phyloP scores from a whole-genome alignment of 768 basidiomycete genomes.

The Filobasidium floriforme region DNA sequence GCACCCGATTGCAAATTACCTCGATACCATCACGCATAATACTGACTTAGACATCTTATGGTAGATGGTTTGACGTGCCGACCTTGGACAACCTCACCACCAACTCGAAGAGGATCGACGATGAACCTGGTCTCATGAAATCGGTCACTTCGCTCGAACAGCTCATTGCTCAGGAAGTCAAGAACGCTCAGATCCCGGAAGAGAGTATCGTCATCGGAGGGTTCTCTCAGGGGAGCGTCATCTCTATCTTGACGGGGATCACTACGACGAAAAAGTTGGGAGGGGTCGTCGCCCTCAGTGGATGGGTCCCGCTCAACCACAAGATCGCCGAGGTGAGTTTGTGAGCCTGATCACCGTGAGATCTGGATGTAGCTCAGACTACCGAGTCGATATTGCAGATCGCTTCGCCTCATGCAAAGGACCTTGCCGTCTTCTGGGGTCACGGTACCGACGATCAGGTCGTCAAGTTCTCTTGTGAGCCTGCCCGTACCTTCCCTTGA shows the following conservation, averaged over 20 bases:
- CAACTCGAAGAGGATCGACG: slow-evolving; percentile 50
- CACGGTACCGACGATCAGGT: slow-evolving; percentile 72
- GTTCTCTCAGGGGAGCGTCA: slow-evolving; percentile 75
- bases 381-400: slow-evolving; percentile 56
- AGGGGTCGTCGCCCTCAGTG: slow-evolving; percentile 65
- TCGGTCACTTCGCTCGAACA: slow-evolving; percentile 58
- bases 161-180: slow-evolving; percentile 67
- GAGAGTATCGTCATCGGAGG: slow-evolving; percentile 75
- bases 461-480: slow-evolving; percentile 53
- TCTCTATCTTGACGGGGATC: slow-evolving; percentile 68
- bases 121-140: slow-evolving; percentile 66
- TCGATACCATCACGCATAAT: neutral
- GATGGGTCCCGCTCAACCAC: slow-evolving; percentile 64
- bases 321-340: slow-evolving; percentile 51
- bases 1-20: slow-evolving; percentile 14
- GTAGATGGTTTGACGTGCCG: slow-evolving; percentile 66
- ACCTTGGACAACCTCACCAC: slow-evolving; percentile 50
- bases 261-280: slow-evolving; percentile 61
- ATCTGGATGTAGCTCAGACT: slow-evolving; percentile 62
- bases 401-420: slow-evolving; percentile 54
- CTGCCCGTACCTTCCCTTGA: neutral
- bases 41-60: neutral
- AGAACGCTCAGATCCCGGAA: slow-evolving; percentile 56
- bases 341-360: no score
- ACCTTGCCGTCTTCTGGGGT: slow-evolving; percentile 76